Evolutionary conservation across 148 eudicot species (phyloP).

Genomic region (Pouteria glomerata): DNA sequence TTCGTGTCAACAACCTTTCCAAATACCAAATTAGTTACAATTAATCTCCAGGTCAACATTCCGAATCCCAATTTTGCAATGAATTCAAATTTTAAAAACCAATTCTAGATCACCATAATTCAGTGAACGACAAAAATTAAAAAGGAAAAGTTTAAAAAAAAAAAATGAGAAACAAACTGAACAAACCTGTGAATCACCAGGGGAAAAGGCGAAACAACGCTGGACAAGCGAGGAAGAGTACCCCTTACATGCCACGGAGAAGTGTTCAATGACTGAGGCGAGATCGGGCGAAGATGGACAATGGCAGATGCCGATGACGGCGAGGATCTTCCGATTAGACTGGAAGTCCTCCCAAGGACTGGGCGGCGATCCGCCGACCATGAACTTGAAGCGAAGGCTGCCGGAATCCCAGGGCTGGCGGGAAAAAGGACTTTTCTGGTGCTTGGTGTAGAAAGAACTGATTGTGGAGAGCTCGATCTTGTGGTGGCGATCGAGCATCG

Average conservation of each 20-base stretch:
- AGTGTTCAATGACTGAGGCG: constrained; percentile 43
- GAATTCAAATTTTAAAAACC: background rate
- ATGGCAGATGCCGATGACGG: constrained; percentile 85
- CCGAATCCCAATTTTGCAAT: background rate
- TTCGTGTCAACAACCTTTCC: background rate
- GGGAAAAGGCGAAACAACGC: constrained; percentile 83
- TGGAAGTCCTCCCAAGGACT: constrained; percentile 97
- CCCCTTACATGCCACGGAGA: constrained; percentile 41
- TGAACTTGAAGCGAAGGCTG: constrained; percentile 64
- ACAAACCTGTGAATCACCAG: constrained; percentile 75
- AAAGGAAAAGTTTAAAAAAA: background rate
- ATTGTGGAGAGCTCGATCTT: constrained; percentile 67
- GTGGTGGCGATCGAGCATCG: constrained; percentile 59
- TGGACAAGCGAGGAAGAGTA: constrained; percentile 65
- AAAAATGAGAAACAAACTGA: background rate
- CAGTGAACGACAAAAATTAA: too few relatives aligned
- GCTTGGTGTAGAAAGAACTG: constrained; percentile 85
- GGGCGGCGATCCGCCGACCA: constrained; percentile 81
- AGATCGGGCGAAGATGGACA: constrained; percentile 79
- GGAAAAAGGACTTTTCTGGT: constrained; percentile 83
- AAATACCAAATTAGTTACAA: background rate
- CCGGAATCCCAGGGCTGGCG: constrained; percentile 91
- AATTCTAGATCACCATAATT: too few relatives aligned
- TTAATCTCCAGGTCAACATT: background rate
- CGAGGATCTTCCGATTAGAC: constrained; percentile 68